Evolutionary conservation across 2,329 filamentous ascomycete genomes (phyloP).

Genomic region (Blastomyces silverae): DNA sequence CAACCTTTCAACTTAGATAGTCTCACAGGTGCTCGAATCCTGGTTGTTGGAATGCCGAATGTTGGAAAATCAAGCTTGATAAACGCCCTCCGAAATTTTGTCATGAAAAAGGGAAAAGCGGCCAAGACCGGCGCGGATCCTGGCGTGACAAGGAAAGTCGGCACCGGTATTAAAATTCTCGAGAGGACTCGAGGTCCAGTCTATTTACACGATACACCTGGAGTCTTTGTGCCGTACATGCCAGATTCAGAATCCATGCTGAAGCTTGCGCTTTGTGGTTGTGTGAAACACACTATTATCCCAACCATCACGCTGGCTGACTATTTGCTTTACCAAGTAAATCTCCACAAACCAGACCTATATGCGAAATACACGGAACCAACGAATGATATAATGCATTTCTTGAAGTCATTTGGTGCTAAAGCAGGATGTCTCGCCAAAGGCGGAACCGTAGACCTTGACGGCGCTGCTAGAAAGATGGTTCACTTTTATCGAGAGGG

Average conservation of each 20-base stretch:
- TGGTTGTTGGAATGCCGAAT: constrained; percentile 97
- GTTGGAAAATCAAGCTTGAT: constrained; percentile 94
- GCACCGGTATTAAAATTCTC: constrained; percentile 73
- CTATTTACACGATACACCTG: constrained; percentile 85
- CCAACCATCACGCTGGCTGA: constrained; percentile 72
- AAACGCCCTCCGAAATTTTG: constrained; percentile 62
- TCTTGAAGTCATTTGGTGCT: constrained; percentile 63
- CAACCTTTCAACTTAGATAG: constrained; percentile 24
- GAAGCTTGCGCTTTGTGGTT: constrained; percentile 84
- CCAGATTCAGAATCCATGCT: constrained; percentile 81
- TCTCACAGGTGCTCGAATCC: constrained; percentile 72
- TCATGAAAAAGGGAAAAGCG: constrained; percentile 54
- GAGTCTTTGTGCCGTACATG: constrained; percentile 91
- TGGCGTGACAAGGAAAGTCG: constrained; percentile 80
- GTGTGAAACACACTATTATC: constrained; percentile 83
- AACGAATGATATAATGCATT: constrained; percentile 73
- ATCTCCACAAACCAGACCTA: constrained; percentile 54
- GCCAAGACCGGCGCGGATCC: constrained; percentile 79
- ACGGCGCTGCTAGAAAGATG: constrained; percentile 70
- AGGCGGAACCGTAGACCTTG: constrained; percentile 63
- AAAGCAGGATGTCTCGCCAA: constrained; percentile 70
- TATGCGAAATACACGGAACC: constrained; percentile 61
- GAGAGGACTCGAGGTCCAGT: constrained; percentile 53
- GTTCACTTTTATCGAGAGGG: constrained; percentile 77
- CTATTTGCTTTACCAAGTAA: constrained; percentile 81